Percentiles rank a stretch among this genome's conserved stretches.
These are phyloP conservation scores for Suhomyces canberraensis DNA, from an alignment of 805 yeast species.

Conservation along the genomic window DNA sequence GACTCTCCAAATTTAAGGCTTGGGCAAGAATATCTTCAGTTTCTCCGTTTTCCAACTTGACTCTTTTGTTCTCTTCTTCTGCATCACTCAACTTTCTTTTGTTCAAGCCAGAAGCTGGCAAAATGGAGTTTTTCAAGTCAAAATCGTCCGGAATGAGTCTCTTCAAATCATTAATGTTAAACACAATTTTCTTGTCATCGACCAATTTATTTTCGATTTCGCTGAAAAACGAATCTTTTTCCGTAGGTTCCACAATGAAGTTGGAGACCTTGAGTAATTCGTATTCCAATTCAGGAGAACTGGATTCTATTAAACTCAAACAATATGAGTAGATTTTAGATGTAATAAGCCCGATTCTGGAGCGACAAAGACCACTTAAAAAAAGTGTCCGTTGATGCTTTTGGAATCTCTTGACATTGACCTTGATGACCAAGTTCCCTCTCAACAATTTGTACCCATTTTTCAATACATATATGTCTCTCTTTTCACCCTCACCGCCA, in stretches of 20 bases:
- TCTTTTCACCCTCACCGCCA: slow-evolving; percentile 22
- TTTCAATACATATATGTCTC: slow-evolving; percentile 11
- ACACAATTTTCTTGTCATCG: slow-evolving; percentile 35
- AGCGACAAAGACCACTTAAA: slow-evolving; percentile 58
- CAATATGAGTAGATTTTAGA: slow-evolving; percentile 60
- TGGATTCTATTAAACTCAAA: slow-evolving; percentile 56
- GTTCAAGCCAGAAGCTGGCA: slow-evolving; percentile 35
- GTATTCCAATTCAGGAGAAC: slow-evolving; percentile 42
- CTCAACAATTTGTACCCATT: slow-evolving; percentile 45
- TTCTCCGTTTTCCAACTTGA: slow-evolving; percentile 33
- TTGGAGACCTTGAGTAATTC: slow-evolving; percentile 46
- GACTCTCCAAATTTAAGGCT: not conserved
- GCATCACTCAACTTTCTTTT: slow-evolving; percentile 13
- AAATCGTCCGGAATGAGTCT: slow-evolving; percentile 38
- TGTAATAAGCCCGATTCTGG: slow-evolving; percentile 67
- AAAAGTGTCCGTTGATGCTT: slow-evolving; percentile 64
- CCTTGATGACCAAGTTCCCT: slow-evolving; percentile 49
- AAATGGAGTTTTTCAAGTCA: slow-evolving; percentile 45
- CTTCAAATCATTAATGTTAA: slow-evolving; percentile 30
- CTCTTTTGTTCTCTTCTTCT: slow-evolving; percentile 26
- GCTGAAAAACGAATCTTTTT: slow-evolving; percentile 21
- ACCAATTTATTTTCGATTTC: slow-evolving; percentile 31
- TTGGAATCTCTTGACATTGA: slow-evolving; percentile 65
- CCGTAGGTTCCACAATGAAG: slow-evolving; percentile 49
- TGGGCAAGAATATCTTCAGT: not conserved